Evolutionary conservation across 177 flowering plant genomes (phyloP).

Genomic region (Telopea speciosissima): DNA sequence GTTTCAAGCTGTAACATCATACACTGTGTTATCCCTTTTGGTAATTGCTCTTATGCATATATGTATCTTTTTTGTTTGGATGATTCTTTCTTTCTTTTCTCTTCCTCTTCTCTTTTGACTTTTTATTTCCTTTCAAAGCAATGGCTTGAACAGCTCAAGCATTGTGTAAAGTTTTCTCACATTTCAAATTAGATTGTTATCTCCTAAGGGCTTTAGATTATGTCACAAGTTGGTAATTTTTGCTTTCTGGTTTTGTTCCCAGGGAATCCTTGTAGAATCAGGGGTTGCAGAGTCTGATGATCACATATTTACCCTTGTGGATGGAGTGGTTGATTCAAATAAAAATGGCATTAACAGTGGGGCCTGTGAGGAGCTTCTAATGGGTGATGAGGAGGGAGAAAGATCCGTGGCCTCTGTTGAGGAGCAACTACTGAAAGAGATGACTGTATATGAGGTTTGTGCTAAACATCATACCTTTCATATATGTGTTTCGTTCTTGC

Average conservation of each 20-base stretch:
- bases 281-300: slow-evolving; percentile 44
- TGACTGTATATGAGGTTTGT: slow-evolving; percentile 91
- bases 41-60: neutral
- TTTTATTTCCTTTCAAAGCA: neutral
- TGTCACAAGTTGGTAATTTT: neutral
- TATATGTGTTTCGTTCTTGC: too few species aligned
- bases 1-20: neutral
- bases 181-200: neutral
- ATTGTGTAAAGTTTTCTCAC: too few species aligned
- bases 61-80: neutral
- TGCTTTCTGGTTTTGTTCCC: slow-evolving; percentile 1
- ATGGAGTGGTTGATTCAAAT: slow-evolving; percentile 48
- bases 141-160: neutral
- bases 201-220: neutral
- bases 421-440: slow-evolving; percentile 85
- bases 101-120: too few species aligned
- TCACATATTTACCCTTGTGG: slow-evolving; percentile 63
- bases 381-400: slow-evolving; percentile 80
- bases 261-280: slow-evolving; percentile 80
- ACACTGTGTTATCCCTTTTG: neutral
- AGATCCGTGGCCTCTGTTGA: slow-evolving; percentile 75
- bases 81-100: too few species aligned
- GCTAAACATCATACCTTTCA: too few species aligned
- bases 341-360: slow-evolving; percentile 39
- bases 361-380: slow-evolving; percentile 59